Evolutionary conservation across 2,329 filamentous ascomycete species (phyloP).

Genomic region (Trichoderma guizhouense): DNA sequence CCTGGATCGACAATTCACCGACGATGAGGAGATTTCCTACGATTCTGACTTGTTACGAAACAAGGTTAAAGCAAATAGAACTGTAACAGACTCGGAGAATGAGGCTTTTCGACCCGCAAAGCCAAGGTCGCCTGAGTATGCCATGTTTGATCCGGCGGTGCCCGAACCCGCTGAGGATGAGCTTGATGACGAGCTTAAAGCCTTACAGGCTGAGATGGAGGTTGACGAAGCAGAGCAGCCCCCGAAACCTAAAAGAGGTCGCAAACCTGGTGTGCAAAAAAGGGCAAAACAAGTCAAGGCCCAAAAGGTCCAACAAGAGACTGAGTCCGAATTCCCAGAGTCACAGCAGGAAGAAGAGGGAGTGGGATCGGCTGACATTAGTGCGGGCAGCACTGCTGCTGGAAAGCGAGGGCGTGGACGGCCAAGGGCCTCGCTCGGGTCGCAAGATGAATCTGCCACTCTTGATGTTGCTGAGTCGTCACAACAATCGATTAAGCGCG

Average conservation of each 20-base stretch:
- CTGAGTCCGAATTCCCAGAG: conserved; percentile 11
- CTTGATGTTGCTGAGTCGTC: neutral
- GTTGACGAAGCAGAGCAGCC: conserved; percentile 36
- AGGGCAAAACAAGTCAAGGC: conserved; percentile 49
- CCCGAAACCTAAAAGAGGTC: conserved; percentile 51
- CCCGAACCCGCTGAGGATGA: conserved; percentile 44
- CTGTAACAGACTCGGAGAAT: conserved; percentile 31
- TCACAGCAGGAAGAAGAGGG: conserved; percentile 10
- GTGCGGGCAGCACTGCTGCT: conserved; percentile 14
- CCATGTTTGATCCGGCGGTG: conserved; percentile 52
- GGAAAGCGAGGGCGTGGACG: conserved; percentile 31
- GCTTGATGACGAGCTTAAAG: conserved; percentile 50
- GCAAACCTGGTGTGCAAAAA: conserved; percentile 51
- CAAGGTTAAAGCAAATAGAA: conserved; percentile 28
- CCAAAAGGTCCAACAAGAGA: conserved; percentile 40
- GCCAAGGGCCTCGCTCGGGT: conserved; percentile 31
- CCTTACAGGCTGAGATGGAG: conserved; percentile 49
- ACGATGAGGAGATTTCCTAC: conserved; percentile 49
- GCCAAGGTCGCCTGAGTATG: conserved; percentile 39
- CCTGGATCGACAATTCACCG: conserved; percentile 53
- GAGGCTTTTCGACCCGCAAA: conserved; percentile 21
- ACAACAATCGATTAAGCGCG: neutral
- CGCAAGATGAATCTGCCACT: conserved; percentile 23
- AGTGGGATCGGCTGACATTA: conserved; percentile 11
- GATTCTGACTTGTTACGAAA: conserved; percentile 46